Evolutionary conservation across 2,329 filamentous ascomycete species (phyloP), one percentile per base, ranked within the genome.

Genomic region (Annulohypoxylon truncatum): DNA sequence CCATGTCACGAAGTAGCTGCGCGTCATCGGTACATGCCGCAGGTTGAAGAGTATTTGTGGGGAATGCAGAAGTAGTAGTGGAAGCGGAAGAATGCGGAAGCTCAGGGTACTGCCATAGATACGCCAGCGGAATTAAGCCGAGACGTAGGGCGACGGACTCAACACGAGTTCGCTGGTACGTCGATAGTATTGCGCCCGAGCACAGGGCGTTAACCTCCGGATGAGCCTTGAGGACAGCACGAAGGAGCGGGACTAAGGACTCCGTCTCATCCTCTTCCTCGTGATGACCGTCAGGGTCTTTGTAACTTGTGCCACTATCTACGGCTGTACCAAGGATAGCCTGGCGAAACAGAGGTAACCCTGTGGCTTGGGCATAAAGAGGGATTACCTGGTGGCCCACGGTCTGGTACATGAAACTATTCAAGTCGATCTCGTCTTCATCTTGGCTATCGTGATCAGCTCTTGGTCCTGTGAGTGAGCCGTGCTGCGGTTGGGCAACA

Each of bases 391-490:
- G 86, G 79, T 98, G 93, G 10, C 96, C 96, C 65, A 97, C 92
- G 2, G 96, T 99, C 83, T 99, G 96, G 83, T 98, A 99, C 96
- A 99, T 99, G 89, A 96, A 98, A 82, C 94, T 97, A 79, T 99
- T 93, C 73, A 97, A 85, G 78, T 98, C 92, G 60, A 85, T 81
- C 68, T 84, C 82, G 33, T 85, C 82, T 4, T 78, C 77, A 26
- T 76, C 78, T 4, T 70, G 67, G 24, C 77, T 82, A 48, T 82
- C 77, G 28, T 52, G 40, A 28, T 50, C 47, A 15, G 42, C 42
- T 44, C 46, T 60, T 50, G 42, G 26, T 48, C 26, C 58, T 22
- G 60, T 38, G 52, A 48, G 33, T 48, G 71, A 53, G 24, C 54
- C 51, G 50, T 64, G 54, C 44, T 61, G 64, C 42, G 64, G 61